Base-by-base conservation (phyloP, 2,329 filamentous ascomycete genomes). In the Stagonosporopsis rhizophila region DNA sequence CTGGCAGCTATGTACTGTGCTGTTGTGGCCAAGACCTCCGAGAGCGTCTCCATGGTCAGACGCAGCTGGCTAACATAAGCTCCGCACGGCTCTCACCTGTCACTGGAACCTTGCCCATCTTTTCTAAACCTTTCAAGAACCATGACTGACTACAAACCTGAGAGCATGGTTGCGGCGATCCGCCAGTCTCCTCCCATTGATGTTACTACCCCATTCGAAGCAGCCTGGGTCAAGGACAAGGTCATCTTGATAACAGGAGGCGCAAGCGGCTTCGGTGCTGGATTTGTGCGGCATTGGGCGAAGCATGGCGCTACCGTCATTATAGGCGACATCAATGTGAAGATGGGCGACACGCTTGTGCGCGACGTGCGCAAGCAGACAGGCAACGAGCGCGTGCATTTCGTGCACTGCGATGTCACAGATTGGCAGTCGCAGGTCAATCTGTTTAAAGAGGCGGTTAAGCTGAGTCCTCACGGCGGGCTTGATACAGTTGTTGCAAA, bases 401-500 rank as follows among this genome's bases (percentile, higher is more conserved):
- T 84, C 68, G 75, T 86, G 47, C 79, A 82, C 64, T 88, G 85
- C 77, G 84, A 90, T 74, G 87, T 90, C 9, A 85, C 84, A 1
- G 79, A 82, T 60, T 90, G 87, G 86, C 76, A 85, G 39, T 84
- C 83, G 6, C 87, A 90, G 67, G 83, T 86, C 41, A 76, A 80
- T 25, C 79, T 90, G 50, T 91, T 90, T 79, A 83, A 84, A 40
- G 74, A 81, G 49, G 86, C 86, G 3, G 77, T 80, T 34, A 76
- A 77, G 48, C 75, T 84, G 51, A 87, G 84, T 57, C 80, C 80
- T 0, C 79, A 82, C 46, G 80, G 81, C 15, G 81, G 81, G 12
- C 82, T 89, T 59, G 86, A 89, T 71, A 78, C 81, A 19, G 86
- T 89, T 4, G 85, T 89, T 41, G 86, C 87, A 58, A 89, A 89